A percentile compares a stretch with the other conserved stretches of the same genome.
These are phyloP conservation scores for Hypoxylon fuscum DNA, from an alignment of 495 filamentous ascomycete species.

Conservation along the genomic window DNA sequence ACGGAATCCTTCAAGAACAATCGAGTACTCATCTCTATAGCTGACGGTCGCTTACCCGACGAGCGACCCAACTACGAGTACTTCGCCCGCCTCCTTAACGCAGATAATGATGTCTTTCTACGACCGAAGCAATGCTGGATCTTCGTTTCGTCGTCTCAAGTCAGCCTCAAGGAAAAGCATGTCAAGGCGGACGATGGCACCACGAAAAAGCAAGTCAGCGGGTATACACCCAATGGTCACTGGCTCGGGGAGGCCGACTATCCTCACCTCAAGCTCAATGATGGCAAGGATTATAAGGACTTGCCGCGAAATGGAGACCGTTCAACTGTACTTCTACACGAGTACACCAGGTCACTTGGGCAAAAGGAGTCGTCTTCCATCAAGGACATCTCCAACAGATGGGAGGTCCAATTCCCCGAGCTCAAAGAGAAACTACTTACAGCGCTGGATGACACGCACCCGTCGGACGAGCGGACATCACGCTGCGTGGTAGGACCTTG, in stretches of 20 bases:
- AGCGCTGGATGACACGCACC: constrained; percentile 44
- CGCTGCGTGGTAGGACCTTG: constrained; percentile 50
- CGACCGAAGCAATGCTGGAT: constrained; percentile 57
- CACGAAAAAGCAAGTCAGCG: constrained; percentile 43
- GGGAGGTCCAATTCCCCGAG: constrained; percentile 55
- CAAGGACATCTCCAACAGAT: constrained; percentile 49
- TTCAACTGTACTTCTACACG: constrained; percentile 52
- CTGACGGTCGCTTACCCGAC: constrained; percentile 55
- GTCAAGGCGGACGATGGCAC: constrained; percentile 40
- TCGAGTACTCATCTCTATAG: constrained; percentile 59
- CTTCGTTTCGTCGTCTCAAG: constrained; percentile 54
- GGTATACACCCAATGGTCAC: constrained; percentile 45
- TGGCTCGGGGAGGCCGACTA: constrained; percentile 52
- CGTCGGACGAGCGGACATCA: constrained; percentile 44
- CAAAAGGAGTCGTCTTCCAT: constrained; percentile 55
- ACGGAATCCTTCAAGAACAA: constrained; percentile 63
- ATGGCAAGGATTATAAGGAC: constrained; percentile 50
- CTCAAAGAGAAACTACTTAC: constrained; percentile 52
- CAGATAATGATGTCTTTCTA: constrained; percentile 51
- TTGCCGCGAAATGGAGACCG: constrained; percentile 42
- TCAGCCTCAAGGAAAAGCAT: constrained; percentile 47
- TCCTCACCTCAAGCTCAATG: constrained; percentile 56
- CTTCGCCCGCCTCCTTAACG: constrained; percentile 54
- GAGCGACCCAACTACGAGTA: constrained; percentile 62
- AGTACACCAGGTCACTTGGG: constrained; percentile 54